Base-by-base conservation (phyloP, 2,329 filamentous ascomycete genomes). In the Herpotrichia juniperi region DNA sequence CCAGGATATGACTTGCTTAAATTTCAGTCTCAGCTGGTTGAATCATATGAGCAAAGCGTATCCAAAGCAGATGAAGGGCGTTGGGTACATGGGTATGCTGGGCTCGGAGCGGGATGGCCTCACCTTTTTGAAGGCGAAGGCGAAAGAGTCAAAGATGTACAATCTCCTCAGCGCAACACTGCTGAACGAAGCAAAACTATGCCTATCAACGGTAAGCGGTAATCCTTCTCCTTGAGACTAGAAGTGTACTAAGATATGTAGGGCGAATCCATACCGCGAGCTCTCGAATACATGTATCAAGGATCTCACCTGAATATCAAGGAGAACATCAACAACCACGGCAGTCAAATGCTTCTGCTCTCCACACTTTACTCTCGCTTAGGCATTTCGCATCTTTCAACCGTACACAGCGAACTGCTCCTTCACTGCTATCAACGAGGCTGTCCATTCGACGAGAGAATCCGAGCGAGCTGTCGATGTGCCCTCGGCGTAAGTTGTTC, bases 1-100 rank as follows among this genome's bases (percentile, higher is more conserved):
- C 61, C 88, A 92, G 59, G 94, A 99, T 68, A 90, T 91, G 80
- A 87, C 85, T 3, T 97, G 94, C 68, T 81, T 99, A 50, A 97
- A 97, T 72, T 97, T 96, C 74, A 90, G 92, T 26, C 83, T 99
- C 55, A 96, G 92, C 67, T 99, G 94, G 94, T 81, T 97, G 2
- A 96, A 96, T 66, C 91, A 97, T 68, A 96, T 97, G 63, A 89
- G 88, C n/a, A 90, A 91, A 66, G 86, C 90, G 0, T 92, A 93
- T 62, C 90, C 92, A 0, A 81, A 85, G 47, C 82, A 91, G n/a
- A 85, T 92, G 59, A 83, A 81, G 43, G 83, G 87, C 46, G 79
- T 89, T 5, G 88, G 87, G 56, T 87, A 88, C 32, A 87, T 83
- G 63, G 90, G 86, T 51, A 87, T 91, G 80, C 78, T 92, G 8